Evolutionary conservation across 371 early-diverging fungal species (phyloP).

Genomic region (Mortierella sp.): DNA sequence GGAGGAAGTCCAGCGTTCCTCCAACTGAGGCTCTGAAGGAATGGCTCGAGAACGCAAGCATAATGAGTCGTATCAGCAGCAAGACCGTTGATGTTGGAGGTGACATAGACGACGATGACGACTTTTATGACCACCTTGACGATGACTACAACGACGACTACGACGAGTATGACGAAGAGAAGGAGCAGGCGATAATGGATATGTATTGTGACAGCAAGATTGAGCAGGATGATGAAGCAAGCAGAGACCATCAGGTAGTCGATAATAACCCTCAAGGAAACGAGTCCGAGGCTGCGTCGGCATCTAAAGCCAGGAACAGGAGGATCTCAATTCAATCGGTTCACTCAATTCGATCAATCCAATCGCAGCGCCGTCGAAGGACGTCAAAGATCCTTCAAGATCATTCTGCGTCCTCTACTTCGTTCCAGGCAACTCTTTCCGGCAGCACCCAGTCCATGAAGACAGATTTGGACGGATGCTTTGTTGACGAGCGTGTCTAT

Average conservation of each 20-base stretch:
- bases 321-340: background rate
- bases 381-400: too few relatives aligned
- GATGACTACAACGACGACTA: background rate
- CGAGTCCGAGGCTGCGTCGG: background rate
- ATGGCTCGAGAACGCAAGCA: constrained; percentile 27
- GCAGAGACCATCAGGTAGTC: too few relatives aligned
- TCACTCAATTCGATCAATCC: too few relatives aligned
- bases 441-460: constrained; percentile 30
- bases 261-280: too few relatives aligned
- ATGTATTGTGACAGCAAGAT: background rate
- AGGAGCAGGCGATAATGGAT: background rate
- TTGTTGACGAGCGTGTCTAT: constrained; percentile 35
- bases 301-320: background rate
- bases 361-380: too few relatives aligned
- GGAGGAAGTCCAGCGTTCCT: background rate
- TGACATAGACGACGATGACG: constrained; percentile 2
- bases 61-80: constrained; percentile 8
- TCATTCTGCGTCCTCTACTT: constrained; percentile 10
- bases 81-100: background rate
- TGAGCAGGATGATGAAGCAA: too few relatives aligned
- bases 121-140: background rate
- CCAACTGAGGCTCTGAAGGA: constrained; percentile 11
- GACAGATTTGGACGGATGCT: constrained; percentile 19
- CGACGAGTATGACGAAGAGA: background rate
- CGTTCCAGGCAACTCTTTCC: constrained; percentile 33